Evolutionary conservation across 768 basidiomycete genomes (phyloP).

Genomic region (Hypsizygus marmoreus): DNA sequence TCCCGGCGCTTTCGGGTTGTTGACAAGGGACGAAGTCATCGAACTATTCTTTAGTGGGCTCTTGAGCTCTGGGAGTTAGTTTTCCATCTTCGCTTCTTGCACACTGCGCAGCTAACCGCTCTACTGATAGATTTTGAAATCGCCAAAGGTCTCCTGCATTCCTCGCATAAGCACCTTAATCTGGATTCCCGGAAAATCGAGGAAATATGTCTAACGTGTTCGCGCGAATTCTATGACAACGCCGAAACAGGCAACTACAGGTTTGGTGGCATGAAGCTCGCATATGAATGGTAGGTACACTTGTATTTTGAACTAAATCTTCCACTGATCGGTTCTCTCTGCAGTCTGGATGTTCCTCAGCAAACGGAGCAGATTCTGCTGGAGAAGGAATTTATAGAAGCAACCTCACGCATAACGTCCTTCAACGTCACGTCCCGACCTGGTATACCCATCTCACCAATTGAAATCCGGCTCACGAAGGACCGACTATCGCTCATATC

Average conservation of each 20-base stretch:
- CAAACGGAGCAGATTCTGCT: conserved; percentile 58
- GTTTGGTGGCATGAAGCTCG: conserved; percentile 93
- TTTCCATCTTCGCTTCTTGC: conserved; percentile 2
- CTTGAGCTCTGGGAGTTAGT: conserved; percentile 86
- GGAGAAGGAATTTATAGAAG: conserved; percentile 95
- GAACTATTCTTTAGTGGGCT: conserved; percentile 87
- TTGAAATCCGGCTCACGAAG: conserved; percentile 91
- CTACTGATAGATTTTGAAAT: conserved; percentile 60
- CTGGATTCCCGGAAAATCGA: conserved; percentile 60
- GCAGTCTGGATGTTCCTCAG: conserved; percentile 75
- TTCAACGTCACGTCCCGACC: conserved; percentile 81
- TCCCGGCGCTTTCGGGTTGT: conserved; percentile 78
- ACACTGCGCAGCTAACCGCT: conserved; percentile 10
- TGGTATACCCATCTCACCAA: conserved; percentile 80
- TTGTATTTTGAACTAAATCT: neutral
- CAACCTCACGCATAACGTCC: conserved; percentile 92
- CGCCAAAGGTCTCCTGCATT: conserved; percentile 60
- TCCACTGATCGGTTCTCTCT: conserved; percentile 4
- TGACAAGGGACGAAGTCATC: conserved; percentile 69
- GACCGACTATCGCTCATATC: conserved; percentile 88
- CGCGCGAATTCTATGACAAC: conserved; percentile 94
- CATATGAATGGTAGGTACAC: conserved; percentile 85
- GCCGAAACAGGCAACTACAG: conserved; percentile 91
- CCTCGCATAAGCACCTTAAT: conserved; percentile 46
- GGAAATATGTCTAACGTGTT: conserved; percentile 76